A percentile compares a stretch with the other conserved stretches of the same genome.
phyloP scores from a whole-genome alignment of 2,329 filamentous ascomycete genomes.

The Ophiostoma pallidulum region DNA sequence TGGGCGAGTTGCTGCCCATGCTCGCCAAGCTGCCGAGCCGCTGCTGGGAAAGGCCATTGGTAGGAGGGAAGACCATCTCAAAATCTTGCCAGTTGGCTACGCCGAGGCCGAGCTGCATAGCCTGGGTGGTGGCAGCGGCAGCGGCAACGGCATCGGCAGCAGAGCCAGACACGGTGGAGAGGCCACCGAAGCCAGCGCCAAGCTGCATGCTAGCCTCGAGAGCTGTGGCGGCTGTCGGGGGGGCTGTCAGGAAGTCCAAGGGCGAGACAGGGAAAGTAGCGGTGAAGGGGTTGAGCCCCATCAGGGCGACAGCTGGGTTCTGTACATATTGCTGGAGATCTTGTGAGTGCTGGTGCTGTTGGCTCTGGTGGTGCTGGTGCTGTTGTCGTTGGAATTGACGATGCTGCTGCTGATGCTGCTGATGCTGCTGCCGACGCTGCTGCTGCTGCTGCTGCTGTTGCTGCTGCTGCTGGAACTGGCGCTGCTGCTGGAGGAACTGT shows the following conservation, averaged over 20 bases:
- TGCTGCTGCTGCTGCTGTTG: constrained; percentile 33
- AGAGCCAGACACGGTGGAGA: constrained; percentile 46
- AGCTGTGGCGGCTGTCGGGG: constrained; percentile 44
- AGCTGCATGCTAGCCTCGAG: constrained; percentile 53
- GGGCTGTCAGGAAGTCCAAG: constrained; percentile 53
- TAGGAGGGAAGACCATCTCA: constrained; percentile 38
- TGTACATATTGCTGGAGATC: constrained; percentile 47
- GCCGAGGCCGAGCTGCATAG: constrained; percentile 52
- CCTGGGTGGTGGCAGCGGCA: no score
- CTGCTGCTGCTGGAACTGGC: constrained; percentile 36
- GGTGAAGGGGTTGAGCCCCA: constrained; percentile 45
- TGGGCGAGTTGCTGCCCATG: constrained; percentile 57
- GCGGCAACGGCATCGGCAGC: constrained; percentile 37
- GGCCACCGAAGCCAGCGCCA: constrained; percentile 51
- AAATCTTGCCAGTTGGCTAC: constrained; percentile 77
- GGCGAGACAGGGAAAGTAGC: constrained; percentile 44
- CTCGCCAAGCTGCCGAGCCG: constrained; percentile 27
- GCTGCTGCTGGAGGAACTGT: constrained; percentile 39
- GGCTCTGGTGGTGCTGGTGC: constrained; percentile 37
- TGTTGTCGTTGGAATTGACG: constrained; percentile 37
- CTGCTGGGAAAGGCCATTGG: constrained; percentile 32
- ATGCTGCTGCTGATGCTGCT: constrained; percentile 22
- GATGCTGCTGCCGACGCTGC: constrained; percentile 22
- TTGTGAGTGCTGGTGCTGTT: constrained; percentile 18
- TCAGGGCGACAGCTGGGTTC: constrained; percentile 39